These are phyloP conservation scores for Ophiostoma novo-ulmi DNA, from an alignment of 2,329 filamentous ascomycete genomes.

Conservation along the genomic window DNA sequence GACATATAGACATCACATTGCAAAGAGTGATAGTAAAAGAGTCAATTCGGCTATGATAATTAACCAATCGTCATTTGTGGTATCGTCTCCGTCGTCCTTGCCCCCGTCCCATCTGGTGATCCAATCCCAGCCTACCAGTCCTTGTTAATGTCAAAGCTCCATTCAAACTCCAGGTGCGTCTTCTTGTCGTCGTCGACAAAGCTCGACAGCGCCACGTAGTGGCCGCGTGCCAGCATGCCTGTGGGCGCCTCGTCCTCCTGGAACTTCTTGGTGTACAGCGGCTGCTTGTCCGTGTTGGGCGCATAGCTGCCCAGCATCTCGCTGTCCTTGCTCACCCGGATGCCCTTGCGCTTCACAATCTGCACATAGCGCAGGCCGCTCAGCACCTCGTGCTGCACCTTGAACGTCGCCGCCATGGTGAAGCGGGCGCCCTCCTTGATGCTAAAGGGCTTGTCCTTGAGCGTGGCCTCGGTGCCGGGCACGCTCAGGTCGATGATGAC, in stretches of 20 bases:
- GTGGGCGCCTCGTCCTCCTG: constrained; percentile 85
- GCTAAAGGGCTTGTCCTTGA: constrained; percentile 90
- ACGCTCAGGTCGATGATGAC: constrained; percentile 83
- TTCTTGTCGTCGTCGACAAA: constrained; percentile 96
- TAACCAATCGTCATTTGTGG: constrained; percentile 9
- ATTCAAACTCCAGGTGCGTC: constrained; percentile 85
- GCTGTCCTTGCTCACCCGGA: constrained; percentile 84
- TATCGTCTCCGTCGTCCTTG: background rate
- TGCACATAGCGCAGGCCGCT: constrained; percentile 95
- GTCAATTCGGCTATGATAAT: constrained; percentile 1
- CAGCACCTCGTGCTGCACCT: constrained; percentile 94
- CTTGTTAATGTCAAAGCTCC: constrained; percentile 95
- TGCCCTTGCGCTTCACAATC: constrained; percentile 81
- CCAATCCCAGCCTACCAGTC: constrained; percentile 61
- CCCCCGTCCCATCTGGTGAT: too few relatives aligned
- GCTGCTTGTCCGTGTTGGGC: constrained; percentile 83
- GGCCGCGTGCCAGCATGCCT: constrained; percentile 82
- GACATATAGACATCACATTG: constrained; percentile 11
- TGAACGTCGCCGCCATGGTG: constrained; percentile 90
- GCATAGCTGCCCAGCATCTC: constrained; percentile 98
- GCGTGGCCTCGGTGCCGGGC: constrained; percentile 65
- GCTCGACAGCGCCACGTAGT: constrained; percentile 82
- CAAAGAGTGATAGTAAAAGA: background rate
- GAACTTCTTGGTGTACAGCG: constrained; percentile 85
- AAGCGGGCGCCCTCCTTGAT: constrained; percentile 96